Percentiles rank a stretch among this genome's conserved stretches.
Evolutionary conservation across 2,329 filamentous ascomycete genomes (phyloP).

Genomic region (Trichoderma gracile): DNA sequence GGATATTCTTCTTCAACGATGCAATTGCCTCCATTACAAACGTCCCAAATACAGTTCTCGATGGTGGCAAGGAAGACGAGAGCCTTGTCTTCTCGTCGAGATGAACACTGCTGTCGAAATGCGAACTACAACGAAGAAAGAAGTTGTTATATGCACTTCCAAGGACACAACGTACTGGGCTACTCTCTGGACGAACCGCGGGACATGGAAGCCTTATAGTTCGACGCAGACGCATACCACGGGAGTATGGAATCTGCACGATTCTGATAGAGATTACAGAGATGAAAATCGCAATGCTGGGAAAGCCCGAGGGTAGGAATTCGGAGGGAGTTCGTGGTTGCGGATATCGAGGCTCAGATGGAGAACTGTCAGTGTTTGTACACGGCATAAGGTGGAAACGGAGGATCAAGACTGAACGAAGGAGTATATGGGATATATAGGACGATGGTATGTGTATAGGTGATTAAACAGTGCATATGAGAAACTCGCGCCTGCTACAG

Average conservation of each 20-base stretch:
- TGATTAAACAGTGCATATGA: no score
- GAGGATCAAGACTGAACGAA: not conserved
- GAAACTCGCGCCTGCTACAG: no score
- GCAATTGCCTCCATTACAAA: conserved; percentile 60
- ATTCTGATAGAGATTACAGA: conserved; percentile 59
- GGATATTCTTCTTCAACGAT: conserved; percentile 57
- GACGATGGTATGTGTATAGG: not conserved
- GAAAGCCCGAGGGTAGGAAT: conserved; percentile 54
- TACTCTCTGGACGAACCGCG: conserved; percentile 58
- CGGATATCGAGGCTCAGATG: conserved; percentile 40
- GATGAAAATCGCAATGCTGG: conserved; percentile 40
- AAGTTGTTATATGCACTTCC: conserved; percentile 58
- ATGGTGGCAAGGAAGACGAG: conserved; percentile 51
- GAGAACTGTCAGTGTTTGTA: conserved; percentile 45
- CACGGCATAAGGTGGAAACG: not conserved
- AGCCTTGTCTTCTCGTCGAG: conserved; percentile 59
- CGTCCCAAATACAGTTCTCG: conserved; percentile 50
- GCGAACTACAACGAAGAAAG: conserved; percentile 45
- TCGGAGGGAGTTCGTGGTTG: conserved; percentile 40
- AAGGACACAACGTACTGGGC: conserved; percentile 56
- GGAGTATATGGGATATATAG: not conserved
- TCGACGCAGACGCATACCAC: not conserved
- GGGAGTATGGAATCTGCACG: conserved; percentile 48
- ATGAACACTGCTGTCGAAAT: conserved; percentile 57
- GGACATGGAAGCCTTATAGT: not conserved